Evolutionary conservation across 345 rosid genomes (phyloP), one percentile per base, ranked within the genome.

Genomic region (Ceriops zippeliana): DNA sequence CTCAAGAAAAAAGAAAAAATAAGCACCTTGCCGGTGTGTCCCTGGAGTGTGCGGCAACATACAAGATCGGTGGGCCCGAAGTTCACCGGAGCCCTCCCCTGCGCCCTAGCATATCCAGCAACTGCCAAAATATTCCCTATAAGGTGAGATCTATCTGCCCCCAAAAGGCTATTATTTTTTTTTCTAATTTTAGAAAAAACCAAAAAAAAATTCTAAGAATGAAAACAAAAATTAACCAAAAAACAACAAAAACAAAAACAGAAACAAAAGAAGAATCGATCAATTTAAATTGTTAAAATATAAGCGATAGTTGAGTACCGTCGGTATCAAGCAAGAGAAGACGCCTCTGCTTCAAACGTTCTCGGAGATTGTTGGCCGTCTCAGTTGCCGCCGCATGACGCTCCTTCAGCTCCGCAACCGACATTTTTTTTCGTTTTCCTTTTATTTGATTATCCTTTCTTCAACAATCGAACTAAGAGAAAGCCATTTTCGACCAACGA

Each of bases 51-150:
- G 75, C 99, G 79, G 82, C 98, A 91, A 31, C 98, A 95, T 42
- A 95, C 98, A 83, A 91, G 87, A 87, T 90, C 99, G 76, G 93
- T 91, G 1, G 89, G 84, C 34, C 92, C 92, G 68, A 95, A 89
- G 71, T 78, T 87, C 58, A 95, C 92, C 57, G 84, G 87, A 81
- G 81, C 38, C 76, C 73, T 83, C 35, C 90, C 90, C 70, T 87
- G 98, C 47, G 84, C 72, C 80, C 58, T 78, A 57, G 96, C 86
- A 70, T 88, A 86, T 8, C 74, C 85, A 16, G 93, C 85, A 78
- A 91, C 99, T 95, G 80, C 75, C 74, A 70, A 53, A 70, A 75
- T 31, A 13, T 22, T 13, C 61, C 3, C 17, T 3, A 13, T 42
- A 17, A 42, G 32, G 58, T 68, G 73, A 68, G 73, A 68, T 72